Conservation (phyloP, 805 yeast genomes). For the Monosporozyma solicola region DNA sequence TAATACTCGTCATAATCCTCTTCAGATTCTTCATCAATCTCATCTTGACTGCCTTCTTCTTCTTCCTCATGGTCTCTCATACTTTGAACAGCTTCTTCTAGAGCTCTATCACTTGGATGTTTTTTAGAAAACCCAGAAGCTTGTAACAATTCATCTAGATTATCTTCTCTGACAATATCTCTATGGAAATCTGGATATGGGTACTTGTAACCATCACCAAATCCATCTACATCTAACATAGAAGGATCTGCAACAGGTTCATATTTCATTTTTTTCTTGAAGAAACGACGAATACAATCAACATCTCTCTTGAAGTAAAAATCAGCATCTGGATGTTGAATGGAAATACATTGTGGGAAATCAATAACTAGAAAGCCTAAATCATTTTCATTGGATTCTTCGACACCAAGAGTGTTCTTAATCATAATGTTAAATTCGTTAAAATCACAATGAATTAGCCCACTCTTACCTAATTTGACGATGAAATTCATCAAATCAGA, state of each 20-base stretch:
- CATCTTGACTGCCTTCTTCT: constrained; percentile 34
- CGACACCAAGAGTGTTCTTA: constrained; percentile 43
- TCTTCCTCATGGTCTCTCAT: constrained; percentile 42
- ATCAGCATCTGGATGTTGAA: constrained; percentile 83
- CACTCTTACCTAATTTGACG: constrained; percentile 74
- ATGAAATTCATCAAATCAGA: constrained; percentile 81
- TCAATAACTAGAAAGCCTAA: constrained; percentile 84
- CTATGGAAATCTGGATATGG: constrained; percentile 72
- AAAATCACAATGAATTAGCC: constrained; percentile 94
- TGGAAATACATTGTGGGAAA: constrained; percentile 96
- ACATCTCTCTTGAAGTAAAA: constrained; percentile 88
- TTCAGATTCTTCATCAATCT: constrained; percentile 50
- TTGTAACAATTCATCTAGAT: constrained; percentile 75
- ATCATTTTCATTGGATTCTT: constrained; percentile 38
- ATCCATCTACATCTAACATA: constrained; percentile 73
- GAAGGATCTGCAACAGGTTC: constrained; percentile 57
- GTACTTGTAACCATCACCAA: constrained; percentile 67
- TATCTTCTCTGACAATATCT: constrained; percentile 60
- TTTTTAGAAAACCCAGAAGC: constrained; percentile 78
- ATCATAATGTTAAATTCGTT: constrained; percentile 93
- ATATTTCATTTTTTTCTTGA: constrained; percentile 68
- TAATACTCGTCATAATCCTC: constrained; percentile 23
- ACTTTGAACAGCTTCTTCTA: constrained; percentile 64
- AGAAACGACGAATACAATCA: constrained; percentile 77
- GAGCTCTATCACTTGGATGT: constrained; percentile 46